Evolutionary conservation across 345 rosid genomes (phyloP), one percentile per base, ranked within the genome.

Genomic region (Camelina sativa): DNA sequence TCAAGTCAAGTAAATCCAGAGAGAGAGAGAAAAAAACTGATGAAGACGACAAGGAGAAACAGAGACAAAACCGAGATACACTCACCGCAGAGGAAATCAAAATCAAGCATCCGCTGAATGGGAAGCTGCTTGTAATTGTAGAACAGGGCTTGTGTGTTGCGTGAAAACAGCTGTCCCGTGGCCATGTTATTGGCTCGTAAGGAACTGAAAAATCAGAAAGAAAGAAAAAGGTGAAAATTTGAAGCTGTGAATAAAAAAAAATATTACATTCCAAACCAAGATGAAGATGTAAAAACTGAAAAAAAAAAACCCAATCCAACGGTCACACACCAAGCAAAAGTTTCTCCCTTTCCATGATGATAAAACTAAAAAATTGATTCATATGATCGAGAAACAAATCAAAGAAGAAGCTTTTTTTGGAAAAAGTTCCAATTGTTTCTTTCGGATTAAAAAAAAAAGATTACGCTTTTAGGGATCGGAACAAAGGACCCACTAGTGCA

Each of bases 101-200:
- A 94, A 86, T 94, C 97, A 80, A 94, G 98, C 98, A 91, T 94
- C 73, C 98, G 96, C 75, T 94, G 98, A 64, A 94, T 84, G 1
- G 98, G 98, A 66, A 90, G 97, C 80, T 86, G 96, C 89, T 94
- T 94, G 76, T 90, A 94, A 69, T 94, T 94, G 79, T 94, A 94
- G 84, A 94, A 91, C 74, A 90, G 73, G 6, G 98, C 95, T 71
- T 94, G 97, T 8, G 97, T 91, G 43, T 88, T 85, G 38, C 84
- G 83, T 13, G 98, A 94, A 80, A 94, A 94, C 19, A 91, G 86
- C 71, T 94, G 98, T 53, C 98, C 98, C 15, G 97, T 90, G 11
- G 98, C 93, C 98, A 94, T 69, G 69, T 77, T 71, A 43, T 52
- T 44, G 72, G 70, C 79, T 65, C 63, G 34, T 73, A 77, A 63